Conservation (phyloP, 2,329 filamentous ascomycete genomes). For the Coniella lustricola region DNA sequence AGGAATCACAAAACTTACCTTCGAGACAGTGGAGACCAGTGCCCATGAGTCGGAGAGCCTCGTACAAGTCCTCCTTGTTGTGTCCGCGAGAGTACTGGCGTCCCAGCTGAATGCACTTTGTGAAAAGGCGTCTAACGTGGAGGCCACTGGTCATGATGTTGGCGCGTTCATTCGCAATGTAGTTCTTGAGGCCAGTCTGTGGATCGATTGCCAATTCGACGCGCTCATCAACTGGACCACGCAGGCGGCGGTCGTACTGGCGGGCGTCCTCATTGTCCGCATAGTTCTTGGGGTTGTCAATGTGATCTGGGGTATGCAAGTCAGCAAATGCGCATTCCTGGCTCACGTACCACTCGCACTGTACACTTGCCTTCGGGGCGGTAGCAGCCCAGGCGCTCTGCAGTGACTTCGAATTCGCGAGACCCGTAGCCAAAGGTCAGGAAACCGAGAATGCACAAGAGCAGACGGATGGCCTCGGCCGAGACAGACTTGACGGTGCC, state of each 20-base stretch:
- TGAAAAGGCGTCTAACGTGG: slow-evolving; percentile 68
- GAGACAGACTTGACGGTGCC: slow-evolving; percentile 88
- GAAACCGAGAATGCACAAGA: slow-evolving; percentile 85
- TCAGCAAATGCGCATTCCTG: not conserved
- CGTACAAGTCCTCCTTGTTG: slow-evolving; percentile 73
- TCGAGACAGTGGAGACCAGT: slow-evolving; percentile 87
- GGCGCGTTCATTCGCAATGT: slow-evolving; percentile 78
- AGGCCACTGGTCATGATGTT: slow-evolving; percentile 76
- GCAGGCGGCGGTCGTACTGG: slow-evolving; percentile 71
- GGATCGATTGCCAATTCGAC: slow-evolving; percentile 74
- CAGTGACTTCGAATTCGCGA: slow-evolving; percentile 78
- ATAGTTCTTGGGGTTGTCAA: slow-evolving; percentile 75
- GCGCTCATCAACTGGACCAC: slow-evolving; percentile 72
- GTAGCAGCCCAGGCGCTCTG: slow-evolving; percentile 72
- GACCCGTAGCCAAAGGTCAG: slow-evolving; percentile 80
- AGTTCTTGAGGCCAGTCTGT: slow-evolving; percentile 78
- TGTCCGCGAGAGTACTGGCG: slow-evolving; percentile 61
- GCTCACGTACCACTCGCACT: no score
- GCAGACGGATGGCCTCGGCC: slow-evolving; percentile 80
- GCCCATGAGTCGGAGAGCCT: slow-evolving; percentile 78
- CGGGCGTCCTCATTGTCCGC: slow-evolving; percentile 82
- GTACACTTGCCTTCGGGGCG: slow-evolving; percentile 57
- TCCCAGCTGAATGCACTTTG: slow-evolving; percentile 69
- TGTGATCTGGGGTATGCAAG: slow-evolving; percentile 44
- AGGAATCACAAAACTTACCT: slow-evolving; percentile 36